Conservation (phyloP, 768 basidiomycete species). For the Naganishia friedmannii region DNA sequence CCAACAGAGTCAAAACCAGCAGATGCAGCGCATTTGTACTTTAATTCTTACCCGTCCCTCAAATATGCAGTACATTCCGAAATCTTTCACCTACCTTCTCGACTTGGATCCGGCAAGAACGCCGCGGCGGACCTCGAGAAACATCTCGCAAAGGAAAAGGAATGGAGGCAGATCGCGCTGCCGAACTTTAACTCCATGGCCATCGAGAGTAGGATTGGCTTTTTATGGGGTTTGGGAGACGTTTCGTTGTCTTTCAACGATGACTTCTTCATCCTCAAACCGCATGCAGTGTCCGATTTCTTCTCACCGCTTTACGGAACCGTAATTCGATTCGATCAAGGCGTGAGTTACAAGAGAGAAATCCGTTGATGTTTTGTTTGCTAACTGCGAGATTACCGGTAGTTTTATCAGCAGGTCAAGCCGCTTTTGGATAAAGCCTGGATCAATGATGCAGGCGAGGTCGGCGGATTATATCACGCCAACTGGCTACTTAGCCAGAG, state of each 20-base stretch:
- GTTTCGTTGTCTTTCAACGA: slow-evolving; percentile 44
- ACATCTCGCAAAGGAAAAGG: slow-evolving; percentile 34
- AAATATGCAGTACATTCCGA: slow-evolving; percentile 45
- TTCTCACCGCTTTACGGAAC: slow-evolving; percentile 47
- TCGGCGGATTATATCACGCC: slow-evolving; percentile 46
- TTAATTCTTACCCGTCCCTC: slow-evolving; percentile 37
- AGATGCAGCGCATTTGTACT: slow-evolving; percentile 23
- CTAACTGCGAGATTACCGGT: background rate
- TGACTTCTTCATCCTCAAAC: slow-evolving; percentile 46
- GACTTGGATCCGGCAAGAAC: slow-evolving; percentile 34
- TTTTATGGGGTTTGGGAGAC: slow-evolving; percentile 42
- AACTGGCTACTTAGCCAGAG: slow-evolving; percentile 42
- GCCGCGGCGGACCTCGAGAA: background rate
- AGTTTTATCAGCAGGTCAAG: slow-evolving; percentile 42
- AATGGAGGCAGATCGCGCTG: slow-evolving; percentile 41
- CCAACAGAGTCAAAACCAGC: slow-evolving; percentile 7
- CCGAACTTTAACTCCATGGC: slow-evolving; percentile 50
- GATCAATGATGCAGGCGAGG: slow-evolving; percentile 46
- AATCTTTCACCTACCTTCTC: slow-evolving; percentile 46
- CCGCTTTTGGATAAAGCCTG: slow-evolving; percentile 41
- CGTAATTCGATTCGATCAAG: slow-evolving; percentile 45
- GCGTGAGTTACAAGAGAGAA: background rate
- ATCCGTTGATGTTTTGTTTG: background rate
- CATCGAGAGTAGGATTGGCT: slow-evolving; percentile 45
- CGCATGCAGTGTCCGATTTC: slow-evolving; percentile 43